phyloP scores from a whole-genome alignment of 2,329 filamentous ascomycete species.

The Seiridium cupressi region DNA sequence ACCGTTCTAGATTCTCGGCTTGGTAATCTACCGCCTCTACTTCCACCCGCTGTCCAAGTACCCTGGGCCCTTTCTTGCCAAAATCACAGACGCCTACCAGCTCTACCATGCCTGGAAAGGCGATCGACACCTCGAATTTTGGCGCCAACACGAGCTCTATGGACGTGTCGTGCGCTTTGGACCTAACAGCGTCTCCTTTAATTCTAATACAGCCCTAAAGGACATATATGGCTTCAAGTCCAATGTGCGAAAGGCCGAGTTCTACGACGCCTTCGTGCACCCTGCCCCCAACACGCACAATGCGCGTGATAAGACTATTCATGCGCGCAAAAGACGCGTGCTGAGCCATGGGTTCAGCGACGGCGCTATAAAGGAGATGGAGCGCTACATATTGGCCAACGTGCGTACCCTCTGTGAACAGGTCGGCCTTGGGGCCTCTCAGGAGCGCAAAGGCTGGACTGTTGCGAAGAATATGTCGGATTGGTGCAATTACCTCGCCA shows the following conservation, averaged over 20 bases:
- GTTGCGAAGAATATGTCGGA: constrained; percentile 59
- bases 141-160: constrained; percentile 69
- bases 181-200: constrained; percentile 76
- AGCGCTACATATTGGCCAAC: constrained; percentile 64
- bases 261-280: constrained; percentile 72
- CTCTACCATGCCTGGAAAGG: constrained; percentile 75
- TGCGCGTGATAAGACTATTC: constrained; percentile 64
- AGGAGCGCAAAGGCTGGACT: constrained; percentile 56
- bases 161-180: constrained; percentile 74
- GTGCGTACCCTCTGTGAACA: constrained; percentile 65
- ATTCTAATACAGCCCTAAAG: constrained; percentile 66
- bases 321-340: constrained; percentile 70
- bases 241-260: constrained; percentile 67
- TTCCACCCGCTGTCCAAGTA: constrained; percentile 66
- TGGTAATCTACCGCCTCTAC: constrained; percentile 56
- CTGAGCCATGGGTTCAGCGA: constrained; percentile 72
- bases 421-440: constrained; percentile 40
- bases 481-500: constrained; percentile 61
- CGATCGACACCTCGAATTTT: constrained; percentile 71
- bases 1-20: constrained; percentile 19
- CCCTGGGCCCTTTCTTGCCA: constrained; percentile 62
- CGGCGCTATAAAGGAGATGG: constrained; percentile 64
- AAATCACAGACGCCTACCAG: constrained; percentile 62
- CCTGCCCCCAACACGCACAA: constrained; percentile 73
- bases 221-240: constrained; percentile 64